Evolutionary conservation across 768 basidiomycete species (phyloP), one percentile per base, ranked within the genome.

Genomic region (Mrakia gelida): DNA sequence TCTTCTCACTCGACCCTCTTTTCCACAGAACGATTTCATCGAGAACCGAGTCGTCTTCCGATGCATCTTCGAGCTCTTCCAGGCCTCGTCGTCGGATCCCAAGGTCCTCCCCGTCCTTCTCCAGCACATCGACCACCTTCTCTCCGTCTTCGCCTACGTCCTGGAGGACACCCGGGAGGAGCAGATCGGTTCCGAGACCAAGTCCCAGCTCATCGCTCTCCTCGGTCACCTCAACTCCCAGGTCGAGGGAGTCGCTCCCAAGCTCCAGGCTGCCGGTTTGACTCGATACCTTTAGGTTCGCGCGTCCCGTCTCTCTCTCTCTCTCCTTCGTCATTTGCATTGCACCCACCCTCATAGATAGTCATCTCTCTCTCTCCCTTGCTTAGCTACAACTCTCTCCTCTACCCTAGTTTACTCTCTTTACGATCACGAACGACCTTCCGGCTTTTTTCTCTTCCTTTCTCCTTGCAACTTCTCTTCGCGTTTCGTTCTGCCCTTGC

Each of bases 41-140:
- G 97, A 98, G 86, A 96, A 97, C 85, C 88, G 90, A 54, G 90
- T 94, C 2, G 90, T 94, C 62, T 96, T 96, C 89, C 89, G 90
- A 41, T 91, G 92, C 9, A 87, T 99, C 81, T 93, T 98, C 90
- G 88, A 90, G 80, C 87, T 98, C 70, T 94, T 95, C 89, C 88
- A 89, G 80, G 88, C 87, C n/a, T 75, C 78, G 54, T 88, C 87
- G n/a, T 75, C 78, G 54, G 89, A 91, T 82, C 89, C 92, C 21
- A 87, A 89, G 68, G 86, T 88, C 1, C 88, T 98, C 52, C 78
- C 78, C 11, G 74, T 79, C 54, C 78, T 79, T 21, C 87, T 89
- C 59, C 89, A 91, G 3, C 89, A 91, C 86, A 87, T 98, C 82
- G 93, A 96, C 82, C 87, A 87, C 73, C 86, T 99, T 32, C 87